Evolutionary conservation across 148 eudicot genomes (phyloP), one percentile per base, ranked within the genome.

Genomic region (Cornus suecica): DNA sequence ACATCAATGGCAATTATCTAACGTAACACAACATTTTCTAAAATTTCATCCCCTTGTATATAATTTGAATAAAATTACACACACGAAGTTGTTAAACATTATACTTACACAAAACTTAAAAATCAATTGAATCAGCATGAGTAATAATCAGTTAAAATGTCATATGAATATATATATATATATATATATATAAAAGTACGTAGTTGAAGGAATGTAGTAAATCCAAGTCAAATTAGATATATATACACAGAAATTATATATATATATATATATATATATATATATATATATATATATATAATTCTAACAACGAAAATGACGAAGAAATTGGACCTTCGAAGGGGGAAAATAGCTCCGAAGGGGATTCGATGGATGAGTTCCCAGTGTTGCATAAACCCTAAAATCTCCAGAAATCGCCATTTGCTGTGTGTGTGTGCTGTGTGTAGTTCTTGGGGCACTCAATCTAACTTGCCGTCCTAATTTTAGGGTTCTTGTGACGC

Each of bases 361-460:
- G 22, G 88, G 87, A 48, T 77, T 87, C 34, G 75, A 51, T 24
- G 82, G 87, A 62, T 80, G 86, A 61, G 90, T 85, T 25, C 83
- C 70, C 22, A 91, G 37, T 72, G 97, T 81, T 10, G 97, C 91
- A 70, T 86, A 84, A 22, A 94, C 88, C 72, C 95, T 83, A 37
- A 89, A 76, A 87, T 94, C 92, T 58, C 97, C 94, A 5, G 92
- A 75, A 61, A 90, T 83, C 74, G 95, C 92, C 98, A 94, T 94
- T 79, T 65, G 41, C 69, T 48, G 41, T 34, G 32, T 68, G 26
- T 61, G 68, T 71, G 31, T 69, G 8, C 74, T 71, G 10, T 32
- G 26, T 72, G 69, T 13, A 58, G 29, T 56, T 22, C 32, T 8
- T 68, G 24, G n/a, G 37, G 41, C 62, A 18, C 62, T 58, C 2